Conservation (phyloP, 1,139 yeast species). For the Petasospora rhodanensis region DNA sequence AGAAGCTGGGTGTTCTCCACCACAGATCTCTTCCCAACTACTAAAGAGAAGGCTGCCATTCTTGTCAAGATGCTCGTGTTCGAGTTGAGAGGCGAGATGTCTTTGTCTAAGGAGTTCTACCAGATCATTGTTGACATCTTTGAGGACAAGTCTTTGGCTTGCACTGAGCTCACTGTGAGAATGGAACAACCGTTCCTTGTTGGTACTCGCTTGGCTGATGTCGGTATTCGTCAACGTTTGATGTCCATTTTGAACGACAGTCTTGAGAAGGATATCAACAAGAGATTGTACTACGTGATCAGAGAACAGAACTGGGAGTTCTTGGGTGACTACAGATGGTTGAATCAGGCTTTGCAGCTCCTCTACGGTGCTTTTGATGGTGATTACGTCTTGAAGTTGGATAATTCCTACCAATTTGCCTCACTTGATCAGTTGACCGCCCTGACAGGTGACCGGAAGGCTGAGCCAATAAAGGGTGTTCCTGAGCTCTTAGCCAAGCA, state of each 20-base stretch:
- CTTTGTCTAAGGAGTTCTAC: constrained; percentile 76
- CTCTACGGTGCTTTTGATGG: constrained; percentile 72
- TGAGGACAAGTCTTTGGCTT: constrained; percentile 71
- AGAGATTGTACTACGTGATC: constrained; percentile 77
- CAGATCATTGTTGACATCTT: constrained; percentile 85
- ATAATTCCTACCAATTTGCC: constrained; percentile 52
- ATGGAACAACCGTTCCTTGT: constrained; percentile 96
- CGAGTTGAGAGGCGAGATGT: constrained; percentile 81
- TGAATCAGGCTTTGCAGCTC: constrained; percentile 87
- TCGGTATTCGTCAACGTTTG: constrained; percentile 66
- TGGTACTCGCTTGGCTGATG: constrained; percentile 84
- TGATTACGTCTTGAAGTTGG: constrained; percentile 42
- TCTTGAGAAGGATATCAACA: constrained; percentile 72
- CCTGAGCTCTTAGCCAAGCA: constrained; percentile 47
- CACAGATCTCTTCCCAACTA: constrained; percentile 84
- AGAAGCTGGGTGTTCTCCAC: constrained; percentile 87
- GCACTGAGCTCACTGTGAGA: constrained; percentile 88
- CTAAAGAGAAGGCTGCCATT: constrained; percentile 94
- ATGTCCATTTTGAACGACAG: constrained; percentile 80
- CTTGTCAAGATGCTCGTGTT: constrained; percentile 91
- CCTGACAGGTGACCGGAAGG: constrained; percentile 17
- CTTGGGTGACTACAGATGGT: constrained; percentile 90
- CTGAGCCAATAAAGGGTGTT: constrained; percentile 20
- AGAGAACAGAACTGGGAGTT: constrained; percentile 97
- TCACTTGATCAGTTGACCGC: constrained; percentile 41